Evolutionary conservation across 2,329 filamentous ascomycete genomes (phyloP), one percentile per base, ranked within the genome.

Genomic region (Talaromyces rugulosus): DNA sequence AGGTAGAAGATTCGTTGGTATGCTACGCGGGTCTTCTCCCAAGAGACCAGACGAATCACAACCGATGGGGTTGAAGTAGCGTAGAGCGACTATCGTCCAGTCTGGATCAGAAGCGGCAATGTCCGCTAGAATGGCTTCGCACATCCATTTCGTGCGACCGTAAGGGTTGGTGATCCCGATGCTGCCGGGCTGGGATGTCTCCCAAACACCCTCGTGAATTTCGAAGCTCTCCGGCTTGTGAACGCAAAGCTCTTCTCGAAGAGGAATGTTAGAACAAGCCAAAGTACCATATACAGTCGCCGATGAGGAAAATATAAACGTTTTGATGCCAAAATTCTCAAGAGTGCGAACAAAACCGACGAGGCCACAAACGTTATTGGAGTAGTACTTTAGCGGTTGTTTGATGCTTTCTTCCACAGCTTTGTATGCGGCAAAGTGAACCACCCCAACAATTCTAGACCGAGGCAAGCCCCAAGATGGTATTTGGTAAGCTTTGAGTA

Each of bases 351-450:
- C 79, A 62, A 89, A 82, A 62, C 86, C 80, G 55, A 89, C 78
- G 5, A 89, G 75, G 0, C 87, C 87, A 66, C 82, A 83, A 34
- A 89, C 85, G 63, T 89, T 89, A 77, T 89, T 89, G 63, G 81
- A 80, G 73, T 89, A 89, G 73, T 89, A 89, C 62, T 82, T 82
- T 61, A 89, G 73, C 0, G 87, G 87, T 62, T 80, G 76, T 30
- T 75, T 72, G 63, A 89, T 88, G 51, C 85, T 88, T 67, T 89
- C 86, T 30, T 82, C 82, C 0, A 89, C 86, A 2, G 86, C 85
- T 71, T 89, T 89, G 77, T 85, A 84, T 1, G 87, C 87, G 14
- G 87, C 87, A 66, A 89, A 89, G 69, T 89, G 87, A 62, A 89
- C 88, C n/a, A 89, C 85, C 0, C 85, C 86, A 0, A 77, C 76